phyloP scores from a whole-genome alignment of 2,329 filamentous ascomycete species.

The Zopfia rhizophila region DNA sequence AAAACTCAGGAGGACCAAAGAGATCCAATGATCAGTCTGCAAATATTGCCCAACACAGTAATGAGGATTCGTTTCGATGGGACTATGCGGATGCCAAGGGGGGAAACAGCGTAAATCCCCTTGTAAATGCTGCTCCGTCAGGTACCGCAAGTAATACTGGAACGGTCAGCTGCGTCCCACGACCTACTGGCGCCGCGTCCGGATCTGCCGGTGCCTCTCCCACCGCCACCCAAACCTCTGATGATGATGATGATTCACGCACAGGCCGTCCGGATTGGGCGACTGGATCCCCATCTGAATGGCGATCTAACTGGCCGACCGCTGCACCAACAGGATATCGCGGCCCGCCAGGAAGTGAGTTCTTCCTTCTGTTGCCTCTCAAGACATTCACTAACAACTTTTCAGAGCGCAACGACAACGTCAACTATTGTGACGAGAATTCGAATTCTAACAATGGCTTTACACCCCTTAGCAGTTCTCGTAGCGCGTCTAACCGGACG shows the following conservation, averaged over 20 bases:
- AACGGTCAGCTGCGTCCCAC: constrained; percentile 41
- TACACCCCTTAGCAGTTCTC: constrained; percentile 23
- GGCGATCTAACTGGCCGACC: constrained; percentile 14
- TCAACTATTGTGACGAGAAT: constrained; percentile 44
- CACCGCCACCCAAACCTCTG: constrained; percentile 2
- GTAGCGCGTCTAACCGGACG: constrained; percentile 14
- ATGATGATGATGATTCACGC: constrained; percentile 13
- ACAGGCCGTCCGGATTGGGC: neutral
- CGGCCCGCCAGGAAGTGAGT: constrained; percentile 14
- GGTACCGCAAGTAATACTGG: constrained; percentile 26
- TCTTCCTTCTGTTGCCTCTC: constrained; percentile 5
- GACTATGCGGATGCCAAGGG: constrained; percentile 62
- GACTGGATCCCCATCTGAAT: constrained; percentile 9
- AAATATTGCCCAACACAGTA: constrained; percentile 58
- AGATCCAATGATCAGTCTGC: constrained; percentile 58
- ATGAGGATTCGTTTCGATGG: constrained; percentile 55
- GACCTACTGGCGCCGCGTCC: constrained; percentile 24
- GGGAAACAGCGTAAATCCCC: constrained; percentile 58
- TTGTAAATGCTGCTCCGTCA: constrained; percentile 41
- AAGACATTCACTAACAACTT: constrained; percentile 6
- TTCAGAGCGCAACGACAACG: constrained; percentile 28
- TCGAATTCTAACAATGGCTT: constrained; percentile 29
- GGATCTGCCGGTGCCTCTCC: constrained; percentile 23
- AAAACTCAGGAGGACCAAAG: constrained; percentile 57
- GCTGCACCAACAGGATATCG: constrained; percentile 31